Conservation (phyloP, 192 early-diverging fungal species). For the Pilobolus umbonatus region DNA sequence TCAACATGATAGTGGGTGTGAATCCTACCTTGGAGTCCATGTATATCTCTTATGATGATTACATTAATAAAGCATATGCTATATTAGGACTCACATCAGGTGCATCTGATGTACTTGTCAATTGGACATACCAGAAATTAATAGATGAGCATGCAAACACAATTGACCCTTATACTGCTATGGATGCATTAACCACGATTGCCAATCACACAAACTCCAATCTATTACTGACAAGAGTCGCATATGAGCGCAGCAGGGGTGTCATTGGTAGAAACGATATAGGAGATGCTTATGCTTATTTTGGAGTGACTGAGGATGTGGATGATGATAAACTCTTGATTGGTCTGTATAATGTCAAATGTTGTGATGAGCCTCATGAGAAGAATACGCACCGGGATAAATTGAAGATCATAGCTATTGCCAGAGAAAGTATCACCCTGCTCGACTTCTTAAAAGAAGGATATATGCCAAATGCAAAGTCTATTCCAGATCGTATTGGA, state of each 20-base stretch:
- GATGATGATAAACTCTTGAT: slow-evolving; percentile 30
- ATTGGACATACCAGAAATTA: slow-evolving; percentile 47
- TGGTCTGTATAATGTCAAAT: slow-evolving; percentile 27
- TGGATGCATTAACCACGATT: slow-evolving; percentile 44
- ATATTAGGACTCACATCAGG: slow-evolving; percentile 33
- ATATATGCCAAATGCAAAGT: not conserved
- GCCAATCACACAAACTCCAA: slow-evolving; percentile 31
- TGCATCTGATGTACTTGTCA: slow-evolving; percentile 41
- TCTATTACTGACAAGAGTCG: slow-evolving; percentile 41
- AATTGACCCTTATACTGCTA: slow-evolving; percentile 23
- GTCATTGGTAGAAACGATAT: slow-evolving; percentile 41
- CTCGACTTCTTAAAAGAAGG: slow-evolving; percentile 17
- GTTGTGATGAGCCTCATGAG: slow-evolving; percentile 30
- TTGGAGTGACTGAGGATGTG: slow-evolving; percentile 38
- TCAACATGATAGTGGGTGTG: slow-evolving; percentile 3
- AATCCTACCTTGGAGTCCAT: not conserved
- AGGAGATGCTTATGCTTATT: slow-evolving; percentile 37
- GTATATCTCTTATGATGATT: not conserved
- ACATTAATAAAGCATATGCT: slow-evolving; percentile 3
- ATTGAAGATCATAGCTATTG: slow-evolving; percentile 17
- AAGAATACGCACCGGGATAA: slow-evolving; percentile 24
- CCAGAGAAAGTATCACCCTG: slow-evolving; percentile 15
- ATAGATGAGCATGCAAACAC: slow-evolving; percentile 29
- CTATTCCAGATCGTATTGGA: not conserved
- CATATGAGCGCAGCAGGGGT: slow-evolving; percentile 47